Base-by-base conservation (phyloP, 805 yeast species). In the Candida coquimbonensis region DNA sequence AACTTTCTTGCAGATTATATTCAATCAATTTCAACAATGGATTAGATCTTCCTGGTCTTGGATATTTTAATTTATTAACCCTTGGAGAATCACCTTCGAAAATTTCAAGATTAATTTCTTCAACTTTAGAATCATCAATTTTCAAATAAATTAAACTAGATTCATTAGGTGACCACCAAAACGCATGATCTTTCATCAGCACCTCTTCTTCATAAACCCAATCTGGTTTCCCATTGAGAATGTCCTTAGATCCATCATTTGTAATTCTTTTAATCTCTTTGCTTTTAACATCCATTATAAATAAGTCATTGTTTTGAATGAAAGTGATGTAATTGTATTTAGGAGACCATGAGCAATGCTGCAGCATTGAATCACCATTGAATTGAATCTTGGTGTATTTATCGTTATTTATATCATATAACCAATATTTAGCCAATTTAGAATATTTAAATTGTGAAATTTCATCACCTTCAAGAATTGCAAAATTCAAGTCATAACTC, bases 141-240 rank as follows among this genome's bases (percentile, higher is more conserved):
- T 66, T 72, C 49, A 83, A 71, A 54, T 68, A 86, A 0, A 81
- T 66, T 40, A 84, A 50, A 44, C 66, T 67, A 2, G 76, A 60
- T 51, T 81, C 85, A 50, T 79, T 78, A 1, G 83, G 81, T 14
- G 81, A 67, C 89, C 91, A 85, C 85, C 88, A 84, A 12, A 84
- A 65, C 0, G 84, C 78, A 33, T 60, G 63, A 50, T 83, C 90
- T 14, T 65, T 54, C 0, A 72, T 73, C 12, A 80, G 63, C 1
- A 86, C 86, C 55, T 86, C 95, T 57, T 86, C 95, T 60, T 86
- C 95, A 60, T 85, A 85, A 2, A 85, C 81, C 93, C 95, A 86
- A 56, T 85, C 93, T 0, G 90, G 80, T 50, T 72, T 81, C 7
- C 87, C 95, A 53, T 85, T 81, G 49, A 74, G 70, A 5, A 83